phyloP scores from a whole-genome alignment of 208 protist species.

The Naegleria fowleri region DNA sequence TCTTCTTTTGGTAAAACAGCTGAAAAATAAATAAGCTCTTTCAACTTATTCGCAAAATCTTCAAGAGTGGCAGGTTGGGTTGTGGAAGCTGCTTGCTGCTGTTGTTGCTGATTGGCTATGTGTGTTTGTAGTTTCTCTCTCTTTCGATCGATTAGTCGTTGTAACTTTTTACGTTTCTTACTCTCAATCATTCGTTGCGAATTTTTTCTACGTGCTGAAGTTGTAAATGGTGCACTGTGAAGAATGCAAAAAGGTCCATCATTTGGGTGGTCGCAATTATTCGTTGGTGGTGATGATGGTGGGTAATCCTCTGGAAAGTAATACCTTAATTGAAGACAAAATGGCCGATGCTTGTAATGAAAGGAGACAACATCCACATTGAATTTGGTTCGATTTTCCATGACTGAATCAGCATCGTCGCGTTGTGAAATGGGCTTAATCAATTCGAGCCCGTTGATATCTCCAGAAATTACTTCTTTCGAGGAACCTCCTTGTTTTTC shows the following conservation, averaged over 20 bases:
- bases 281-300: not conserved
- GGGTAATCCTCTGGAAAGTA: not conserved
- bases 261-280: not conserved
- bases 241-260: not conserved
- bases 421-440: not conserved
- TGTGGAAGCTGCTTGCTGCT: not conserved
- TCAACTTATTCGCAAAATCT: not conserved
- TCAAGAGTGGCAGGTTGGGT: not conserved
- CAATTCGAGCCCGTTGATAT: not conserved
- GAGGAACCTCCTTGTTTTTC: not conserved
- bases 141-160: not conserved
- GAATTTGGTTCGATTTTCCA: not conserved
- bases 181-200: not conserved
- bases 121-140: not conserved
- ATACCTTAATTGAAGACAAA: not conserved
- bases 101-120: no score
- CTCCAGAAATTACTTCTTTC: not conserved
- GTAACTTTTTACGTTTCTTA: not conserved
- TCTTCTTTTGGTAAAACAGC: not conserved
- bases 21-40: not conserved
- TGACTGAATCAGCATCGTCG: not conserved
- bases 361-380: not conserved
- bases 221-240: not conserved
- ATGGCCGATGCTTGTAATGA: not conserved
- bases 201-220: not conserved